Conservation (phyloP, 176 grass and related monocot species). For the Tillandsia fasciculata region DNA sequence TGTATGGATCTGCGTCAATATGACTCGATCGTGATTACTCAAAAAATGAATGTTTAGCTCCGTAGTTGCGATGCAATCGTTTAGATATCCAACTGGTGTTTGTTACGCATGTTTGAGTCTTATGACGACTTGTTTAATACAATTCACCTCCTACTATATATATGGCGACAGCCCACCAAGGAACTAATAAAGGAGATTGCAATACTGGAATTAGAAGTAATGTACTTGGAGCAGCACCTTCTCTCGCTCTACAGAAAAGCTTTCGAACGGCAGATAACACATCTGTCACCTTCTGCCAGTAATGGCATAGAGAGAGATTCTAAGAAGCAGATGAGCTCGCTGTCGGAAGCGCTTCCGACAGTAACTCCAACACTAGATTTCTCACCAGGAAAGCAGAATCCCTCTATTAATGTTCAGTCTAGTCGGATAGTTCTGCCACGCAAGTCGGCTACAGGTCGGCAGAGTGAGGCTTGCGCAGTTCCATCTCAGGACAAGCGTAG, state of each 20-base stretch:
- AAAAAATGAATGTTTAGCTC: neutral
- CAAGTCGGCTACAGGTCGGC: slow-evolving; percentile 31
- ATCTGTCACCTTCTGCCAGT: slow-evolving; percentile 15
- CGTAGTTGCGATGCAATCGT: no score
- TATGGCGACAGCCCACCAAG: slow-evolving; percentile 54
- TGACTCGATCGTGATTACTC: neutral
- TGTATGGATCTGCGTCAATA: neutral
- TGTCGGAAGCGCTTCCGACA: slow-evolving; percentile 25
- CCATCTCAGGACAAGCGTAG: slow-evolving; percentile 16
- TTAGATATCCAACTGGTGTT: no score
- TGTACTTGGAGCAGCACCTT: slow-evolving; percentile 85
- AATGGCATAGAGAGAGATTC: slow-evolving; percentile 5
- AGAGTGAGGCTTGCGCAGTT: slow-evolving; percentile 20
- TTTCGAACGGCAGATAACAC: slow-evolving; percentile 52
- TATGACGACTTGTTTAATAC: no score
- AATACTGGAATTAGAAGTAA: slow-evolving; percentile 86
- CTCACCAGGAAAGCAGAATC: slow-evolving; percentile 33
- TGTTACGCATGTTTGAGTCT: no score
- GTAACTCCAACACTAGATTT: slow-evolving; percentile 24
- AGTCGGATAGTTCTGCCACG: slow-evolving; percentile 30
- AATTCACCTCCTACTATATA: slow-evolving; percentile 15
- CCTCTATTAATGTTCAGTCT: slow-evolving; percentile 21
- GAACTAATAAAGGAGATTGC: slow-evolving; percentile 82
- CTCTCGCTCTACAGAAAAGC: slow-evolving; percentile 64
- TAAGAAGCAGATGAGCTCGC: slow-evolving; percentile 22